Conservation (phyloP, 176 grass and related monocot species). For the Saccharum officinarum region DNA sequence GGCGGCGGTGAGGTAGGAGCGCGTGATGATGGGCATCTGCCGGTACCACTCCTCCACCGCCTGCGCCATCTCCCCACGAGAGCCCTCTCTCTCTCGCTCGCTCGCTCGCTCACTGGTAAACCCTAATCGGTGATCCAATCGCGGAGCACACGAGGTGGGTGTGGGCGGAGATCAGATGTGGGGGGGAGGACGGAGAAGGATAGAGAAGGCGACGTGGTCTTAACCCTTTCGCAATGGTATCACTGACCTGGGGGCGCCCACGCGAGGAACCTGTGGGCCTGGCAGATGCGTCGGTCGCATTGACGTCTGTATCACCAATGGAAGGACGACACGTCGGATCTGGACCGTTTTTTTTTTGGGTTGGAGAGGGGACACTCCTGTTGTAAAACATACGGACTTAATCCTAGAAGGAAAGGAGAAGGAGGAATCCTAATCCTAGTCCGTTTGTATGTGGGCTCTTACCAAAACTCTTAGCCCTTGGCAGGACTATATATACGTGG, state of each 20-base stretch:
- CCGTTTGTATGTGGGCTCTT: too few relatives aligned
- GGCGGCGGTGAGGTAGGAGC: conserved; percentile 96
- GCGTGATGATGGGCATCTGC: conserved; percentile 99
- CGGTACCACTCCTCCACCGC: conserved; percentile 99
- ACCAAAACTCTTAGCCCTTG: too few relatives aligned
- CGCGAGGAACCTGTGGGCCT: neutral
- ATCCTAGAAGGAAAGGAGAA: too few relatives aligned
- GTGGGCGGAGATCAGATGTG: neutral
- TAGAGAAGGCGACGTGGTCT: conserved; percentile 11
- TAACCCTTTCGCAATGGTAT: neutral
- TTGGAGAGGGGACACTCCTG: too few relatives aligned
- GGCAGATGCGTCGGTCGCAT: neutral
- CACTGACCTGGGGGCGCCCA: conserved; percentile 28
- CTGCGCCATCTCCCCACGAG: conserved; percentile 64
- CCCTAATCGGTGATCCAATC: conserved; percentile 29
- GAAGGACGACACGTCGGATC: conserved; percentile 26
- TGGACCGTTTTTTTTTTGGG: too few relatives aligned
- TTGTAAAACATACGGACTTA: too few relatives aligned
- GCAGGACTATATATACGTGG: too few relatives aligned
- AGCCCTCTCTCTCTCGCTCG: neutral
- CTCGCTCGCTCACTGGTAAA: neutral
- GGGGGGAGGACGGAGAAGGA: neutral
- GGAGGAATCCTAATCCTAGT: too few relatives aligned
- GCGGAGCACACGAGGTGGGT: neutral
- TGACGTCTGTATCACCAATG: conserved; percentile 30